These are phyloP conservation scores for Primulina huaijiensis DNA, from an alignment of 257 asterid genomes.

Conservation along the genomic window DNA sequence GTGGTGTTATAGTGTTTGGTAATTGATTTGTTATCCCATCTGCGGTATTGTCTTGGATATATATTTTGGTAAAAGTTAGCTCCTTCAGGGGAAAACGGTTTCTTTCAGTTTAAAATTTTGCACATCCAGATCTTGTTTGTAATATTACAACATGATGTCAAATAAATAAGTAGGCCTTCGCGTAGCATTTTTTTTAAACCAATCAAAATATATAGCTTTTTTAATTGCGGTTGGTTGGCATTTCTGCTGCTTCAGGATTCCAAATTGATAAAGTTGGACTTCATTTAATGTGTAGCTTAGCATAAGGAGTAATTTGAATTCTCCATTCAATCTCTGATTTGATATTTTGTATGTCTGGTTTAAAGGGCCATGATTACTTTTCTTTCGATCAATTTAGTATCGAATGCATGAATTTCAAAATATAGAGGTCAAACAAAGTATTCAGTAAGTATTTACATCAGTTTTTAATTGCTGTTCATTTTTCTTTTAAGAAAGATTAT, in stretches of 20 bases:
- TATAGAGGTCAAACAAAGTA: neutral
- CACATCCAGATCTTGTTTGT: neutral
- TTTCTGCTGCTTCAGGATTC: conserved; percentile 4
- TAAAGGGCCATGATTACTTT: conserved; percentile 2
- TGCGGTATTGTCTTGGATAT: neutral
- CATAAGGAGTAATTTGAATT: neutral
- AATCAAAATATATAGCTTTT: neutral
- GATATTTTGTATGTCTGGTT: conserved; percentile 8
- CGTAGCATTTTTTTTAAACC: no score
- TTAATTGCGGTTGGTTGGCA: conserved; percentile 16
- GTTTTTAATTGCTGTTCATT: neutral
- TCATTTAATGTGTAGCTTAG: conserved; percentile 11
- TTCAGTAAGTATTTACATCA: neutral
- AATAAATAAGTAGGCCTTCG: no score
- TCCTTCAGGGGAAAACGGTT: neutral
- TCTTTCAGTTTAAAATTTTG: neutral
- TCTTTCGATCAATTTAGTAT: neutral
- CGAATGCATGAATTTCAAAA: neutral
- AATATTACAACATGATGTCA: no score
- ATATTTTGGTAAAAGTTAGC: conserved; percentile 1
- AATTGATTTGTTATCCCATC: neutral
- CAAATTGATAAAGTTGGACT: neutral
- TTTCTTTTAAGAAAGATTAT: neutral
- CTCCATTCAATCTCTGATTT: neutral
- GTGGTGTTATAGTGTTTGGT: neutral